Percentiles rank a stretch among this genome's conserved stretches.
phyloP scores from a whole-genome alignment of 371 early-diverging fungal genomes.

The Rhizopus sp. region DNA sequence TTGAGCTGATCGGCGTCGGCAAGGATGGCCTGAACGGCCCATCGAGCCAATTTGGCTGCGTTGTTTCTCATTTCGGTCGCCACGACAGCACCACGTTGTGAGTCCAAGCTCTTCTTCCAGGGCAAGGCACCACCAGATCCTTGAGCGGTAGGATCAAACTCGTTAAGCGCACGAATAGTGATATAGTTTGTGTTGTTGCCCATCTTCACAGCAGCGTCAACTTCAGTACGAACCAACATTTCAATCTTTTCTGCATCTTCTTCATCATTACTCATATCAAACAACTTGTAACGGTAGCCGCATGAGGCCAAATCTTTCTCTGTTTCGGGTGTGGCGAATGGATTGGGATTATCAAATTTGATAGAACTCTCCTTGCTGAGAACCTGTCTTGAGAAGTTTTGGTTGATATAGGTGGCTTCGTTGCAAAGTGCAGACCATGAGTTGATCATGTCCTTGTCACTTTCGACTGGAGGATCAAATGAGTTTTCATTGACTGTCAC shows the following conservation, averaged over 20 bases:
- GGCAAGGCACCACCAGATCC: conserved; percentile 90
- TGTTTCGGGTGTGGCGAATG: conserved; percentile 67
- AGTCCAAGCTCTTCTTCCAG: conserved; percentile 95
- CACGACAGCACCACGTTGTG: conserved; percentile 95
- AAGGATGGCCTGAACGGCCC: conserved; percentile 91
- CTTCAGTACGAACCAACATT: conserved; percentile 87
- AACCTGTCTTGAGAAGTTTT: conserved; percentile 85
- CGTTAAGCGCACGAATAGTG: conserved; percentile 83
- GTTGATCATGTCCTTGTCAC: conserved; percentile 90
- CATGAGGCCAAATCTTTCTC: conserved; percentile 68
- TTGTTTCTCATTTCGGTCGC: conserved; percentile 98
- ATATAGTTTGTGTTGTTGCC: conserved; percentile 64
- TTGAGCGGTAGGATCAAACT: conserved; percentile 87
- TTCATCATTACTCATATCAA: conserved; percentile 53
- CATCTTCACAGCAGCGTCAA: conserved; percentile 80
- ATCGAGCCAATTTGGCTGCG: conserved; percentile 91
- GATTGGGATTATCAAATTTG: conserved; percentile 71
- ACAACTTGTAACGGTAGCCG: conserved; percentile 89
- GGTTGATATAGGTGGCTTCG: conserved; percentile 91
- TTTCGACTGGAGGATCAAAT: conserved; percentile 86
- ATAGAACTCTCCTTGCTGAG: conserved; percentile 59
- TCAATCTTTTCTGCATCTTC: conserved; percentile 48
- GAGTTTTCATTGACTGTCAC: conserved; percentile 96
- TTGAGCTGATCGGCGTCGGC: conserved; percentile 90
- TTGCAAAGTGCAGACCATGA: conserved; percentile 80